These are phyloP conservation scores for Babesia bovis DNA, from an alignment of 169 alveolate species.

Conservation along the genomic window DNA sequence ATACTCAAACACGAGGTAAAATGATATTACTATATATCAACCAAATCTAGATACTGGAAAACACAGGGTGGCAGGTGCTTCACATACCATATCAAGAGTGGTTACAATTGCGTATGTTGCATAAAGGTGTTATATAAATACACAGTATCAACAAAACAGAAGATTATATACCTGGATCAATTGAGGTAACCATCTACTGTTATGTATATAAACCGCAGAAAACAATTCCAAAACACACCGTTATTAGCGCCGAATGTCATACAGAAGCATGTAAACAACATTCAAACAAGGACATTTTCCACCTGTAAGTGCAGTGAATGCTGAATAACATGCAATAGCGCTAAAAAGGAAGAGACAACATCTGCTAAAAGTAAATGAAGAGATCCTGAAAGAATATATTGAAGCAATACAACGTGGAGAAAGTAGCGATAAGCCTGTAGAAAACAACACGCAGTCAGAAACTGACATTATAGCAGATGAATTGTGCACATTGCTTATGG, in stretches of 20 bases:
- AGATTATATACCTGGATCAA: conserved; percentile 46
- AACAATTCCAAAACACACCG: background rate
- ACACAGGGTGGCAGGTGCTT: conserved; percentile 54
- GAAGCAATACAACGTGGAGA: background rate
- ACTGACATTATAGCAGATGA: conserved; percentile 29
- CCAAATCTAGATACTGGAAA: conserved; percentile 40
- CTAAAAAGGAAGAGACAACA: conserved; percentile 14
- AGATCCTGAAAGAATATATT: conserved; percentile 23
- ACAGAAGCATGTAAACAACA: background rate
- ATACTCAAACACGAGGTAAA: conserved; percentile 66
- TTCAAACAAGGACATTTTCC: conserved; percentile 7
- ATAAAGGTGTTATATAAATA: background rate
- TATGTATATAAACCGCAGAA: background rate
- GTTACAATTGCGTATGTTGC: conserved; percentile 62
- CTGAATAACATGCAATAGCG: background rate
- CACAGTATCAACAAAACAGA: conserved; percentile 55
- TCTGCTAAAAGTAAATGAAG: conserved; percentile 10
- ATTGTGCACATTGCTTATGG: conserved; percentile 16
- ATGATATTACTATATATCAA: background rate
- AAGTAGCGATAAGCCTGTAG: background rate
- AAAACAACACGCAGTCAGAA: background rate
- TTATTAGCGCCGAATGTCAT: background rate
- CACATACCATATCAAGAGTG: conserved; percentile 68
- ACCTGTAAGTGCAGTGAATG: conserved; percentile 1
- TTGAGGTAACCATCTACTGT: conserved; percentile 18